Conservation (phyloP, 345 rosid genomes). For the Moringa oleifera region DNA sequence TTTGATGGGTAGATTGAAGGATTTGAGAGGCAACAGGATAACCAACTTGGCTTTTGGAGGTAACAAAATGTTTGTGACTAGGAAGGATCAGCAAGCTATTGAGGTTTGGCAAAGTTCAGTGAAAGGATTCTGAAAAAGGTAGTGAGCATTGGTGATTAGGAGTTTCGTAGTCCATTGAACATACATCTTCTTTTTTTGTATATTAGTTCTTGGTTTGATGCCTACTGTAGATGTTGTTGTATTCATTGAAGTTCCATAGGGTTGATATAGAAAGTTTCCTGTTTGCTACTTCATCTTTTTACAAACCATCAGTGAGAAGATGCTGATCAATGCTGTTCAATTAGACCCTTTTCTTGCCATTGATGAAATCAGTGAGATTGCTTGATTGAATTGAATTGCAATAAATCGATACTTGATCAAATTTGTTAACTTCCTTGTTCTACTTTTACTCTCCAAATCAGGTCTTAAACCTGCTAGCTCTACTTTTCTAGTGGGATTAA, state of each 20-base stretch:
- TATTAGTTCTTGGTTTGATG: background rate
- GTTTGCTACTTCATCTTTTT: too few relatives aligned
- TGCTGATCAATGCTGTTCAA: too few relatives aligned
- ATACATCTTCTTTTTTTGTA: background rate
- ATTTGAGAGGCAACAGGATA: conserved; percentile 51
- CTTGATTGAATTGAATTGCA: too few relatives aligned
- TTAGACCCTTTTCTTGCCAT: too few relatives aligned
- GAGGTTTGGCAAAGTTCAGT: conserved; percentile 87
- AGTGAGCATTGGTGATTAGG: background rate
- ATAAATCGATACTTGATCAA: too few relatives aligned
- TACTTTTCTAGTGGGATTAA: too few relatives aligned
- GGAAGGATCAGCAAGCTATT: conserved; percentile 65
- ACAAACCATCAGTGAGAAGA: too few relatives aligned
- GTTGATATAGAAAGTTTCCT: background rate
- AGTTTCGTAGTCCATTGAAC: too few relatives aligned
- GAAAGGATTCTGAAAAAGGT: conserved; percentile 3
- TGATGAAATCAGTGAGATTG: too few relatives aligned
- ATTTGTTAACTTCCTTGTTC: too few relatives aligned
- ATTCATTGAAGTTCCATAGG: background rate
- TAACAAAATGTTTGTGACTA: conserved; percentile 65
- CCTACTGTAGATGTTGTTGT: background rate
- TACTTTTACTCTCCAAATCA: too few relatives aligned
- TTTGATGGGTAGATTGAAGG: conserved; percentile 47
- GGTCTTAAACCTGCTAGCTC: too few relatives aligned
- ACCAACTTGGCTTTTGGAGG: conserved; percentile 77